Conservation (phyloP, 2,329 filamentous ascomycete species). For the Phoma sp. region DNA sequence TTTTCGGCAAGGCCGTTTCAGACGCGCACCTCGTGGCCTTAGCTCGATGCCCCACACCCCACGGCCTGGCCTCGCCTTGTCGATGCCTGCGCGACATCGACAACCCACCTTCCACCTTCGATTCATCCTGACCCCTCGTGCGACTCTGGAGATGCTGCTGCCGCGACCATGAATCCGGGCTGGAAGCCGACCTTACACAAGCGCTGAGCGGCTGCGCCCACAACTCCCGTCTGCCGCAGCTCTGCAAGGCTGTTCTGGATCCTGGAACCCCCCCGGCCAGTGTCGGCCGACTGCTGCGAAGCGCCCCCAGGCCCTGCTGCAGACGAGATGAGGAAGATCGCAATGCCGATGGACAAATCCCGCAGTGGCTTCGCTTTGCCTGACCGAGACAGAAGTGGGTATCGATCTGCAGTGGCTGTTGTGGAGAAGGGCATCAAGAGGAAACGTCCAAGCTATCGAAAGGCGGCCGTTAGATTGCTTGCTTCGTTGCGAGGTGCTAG, state of each 20-base stretch:
- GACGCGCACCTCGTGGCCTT: slow-evolving; percentile 14
- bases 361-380: slow-evolving; percentile 27
- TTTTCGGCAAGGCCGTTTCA: slow-evolving; percentile 15
- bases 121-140: slow-evolving; percentile 5
- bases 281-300: slow-evolving; percentile 16
- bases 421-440: slow-evolving; percentile 26
- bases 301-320: background rate
- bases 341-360: slow-evolving; percentile 32
- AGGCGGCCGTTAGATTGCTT: slow-evolving; percentile 40
- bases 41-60: slow-evolving; percentile 2
- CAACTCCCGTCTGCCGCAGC: background rate
- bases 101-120: slow-evolving; percentile 20
- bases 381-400: slow-evolving; percentile 25
- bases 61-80: slow-evolving; percentile 15
- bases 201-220: slow-evolving; percentile 18
- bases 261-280: slow-evolving; percentile 5
- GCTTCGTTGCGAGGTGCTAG: slow-evolving; percentile 41
- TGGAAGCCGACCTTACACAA: slow-evolving; percentile 11
- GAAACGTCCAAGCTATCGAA: slow-evolving; percentile 41
- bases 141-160: slow-evolving; percentile 13
- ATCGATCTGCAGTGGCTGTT: slow-evolving; percentile 19
- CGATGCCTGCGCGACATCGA: slow-evolving; percentile 10
- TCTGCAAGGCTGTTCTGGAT: slow-evolving; percentile 10
- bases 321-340: slow-evolving; percentile 17
- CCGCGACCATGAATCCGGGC: slow-evolving; percentile 12